Conservation (phyloP, 768 basidiomycete species). For the Pulveroboletus sp. region DNA sequence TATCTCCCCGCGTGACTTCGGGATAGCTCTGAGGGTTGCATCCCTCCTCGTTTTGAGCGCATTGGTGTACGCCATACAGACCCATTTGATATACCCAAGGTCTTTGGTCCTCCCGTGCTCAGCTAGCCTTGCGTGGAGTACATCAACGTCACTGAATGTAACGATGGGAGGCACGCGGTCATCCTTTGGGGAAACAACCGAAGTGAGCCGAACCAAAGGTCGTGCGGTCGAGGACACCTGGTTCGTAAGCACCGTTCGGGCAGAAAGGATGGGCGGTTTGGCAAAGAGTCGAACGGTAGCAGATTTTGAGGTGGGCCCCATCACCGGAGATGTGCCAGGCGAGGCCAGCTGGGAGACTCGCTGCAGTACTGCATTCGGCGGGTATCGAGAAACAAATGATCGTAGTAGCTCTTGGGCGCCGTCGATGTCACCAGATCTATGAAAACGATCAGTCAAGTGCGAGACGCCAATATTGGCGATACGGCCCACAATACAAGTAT, state of each 20-base stretch:
- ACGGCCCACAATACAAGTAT: slow-evolving; percentile 54
- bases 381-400: slow-evolving; percentile 61
- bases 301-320: slow-evolving; percentile 3
- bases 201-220: slow-evolving; percentile 69
- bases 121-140: slow-evolving; percentile 74
- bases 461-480: background rate
- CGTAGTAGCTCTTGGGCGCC: slow-evolving; percentile 53
- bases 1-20: slow-evolving; percentile 1
- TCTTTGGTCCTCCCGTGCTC: slow-evolving; percentile 37
- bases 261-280: slow-evolving; percentile 51
- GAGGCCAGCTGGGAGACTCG: slow-evolving; percentile 11
- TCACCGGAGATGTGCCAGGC: background rate
- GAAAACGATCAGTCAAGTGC: background rate
- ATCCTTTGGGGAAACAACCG: slow-evolving; percentile 58
- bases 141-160: slow-evolving; percentile 70
- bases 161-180: slow-evolving; percentile 77
- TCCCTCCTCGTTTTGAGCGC: slow-evolving; percentile 60
- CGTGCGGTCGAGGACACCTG: slow-evolving; percentile 28
- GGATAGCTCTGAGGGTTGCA: slow-evolving; percentile 20
- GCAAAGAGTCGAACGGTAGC: slow-evolving; percentile 19
- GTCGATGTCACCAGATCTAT: slow-evolving; percentile 48
- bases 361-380: slow-evolving; percentile 49
- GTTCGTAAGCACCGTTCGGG: slow-evolving; percentile 47
- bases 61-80: slow-evolving; percentile 68
- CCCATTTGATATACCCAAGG: slow-evolving; percentile 67